Percentiles rank a stretch among this genome's conserved stretches.
Conservation (phyloP, 2,329 filamentous ascomycete species). For the Dryadomyces quercivorus region DNA sequence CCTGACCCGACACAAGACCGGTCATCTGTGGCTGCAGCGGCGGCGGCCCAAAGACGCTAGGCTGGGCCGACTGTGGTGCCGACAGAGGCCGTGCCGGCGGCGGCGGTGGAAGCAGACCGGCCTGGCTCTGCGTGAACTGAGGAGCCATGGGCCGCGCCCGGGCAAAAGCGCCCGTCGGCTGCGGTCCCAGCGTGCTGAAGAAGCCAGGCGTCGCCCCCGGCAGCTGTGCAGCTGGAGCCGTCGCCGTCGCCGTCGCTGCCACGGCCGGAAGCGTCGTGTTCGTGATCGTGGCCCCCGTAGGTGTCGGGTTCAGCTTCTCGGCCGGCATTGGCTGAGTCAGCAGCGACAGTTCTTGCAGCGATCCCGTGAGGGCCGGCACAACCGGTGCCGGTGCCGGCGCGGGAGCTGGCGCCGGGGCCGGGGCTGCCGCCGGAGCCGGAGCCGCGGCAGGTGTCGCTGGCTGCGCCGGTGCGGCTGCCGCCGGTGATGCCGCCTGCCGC, state of each 20-base stretch:
- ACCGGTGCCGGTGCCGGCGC: constrained; percentile 22
- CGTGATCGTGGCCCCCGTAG: constrained; percentile 17
- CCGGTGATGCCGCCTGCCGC: constrained; percentile 23
- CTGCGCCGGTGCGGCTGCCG: neutral
- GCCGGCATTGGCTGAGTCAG: constrained; percentile 41
- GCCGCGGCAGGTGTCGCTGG: constrained; percentile 24
- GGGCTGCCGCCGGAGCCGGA: constrained; percentile 25
- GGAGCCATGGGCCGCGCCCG: constrained; percentile 63
- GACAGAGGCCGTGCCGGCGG: constrained; percentile 71
- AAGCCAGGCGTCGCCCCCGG: constrained; percentile 47
- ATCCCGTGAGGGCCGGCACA: constrained; percentile 50
- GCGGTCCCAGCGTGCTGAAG: constrained; percentile 34
- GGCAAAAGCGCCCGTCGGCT: constrained; percentile 30
- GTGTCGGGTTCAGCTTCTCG: constrained; percentile 22
- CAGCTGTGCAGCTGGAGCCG: constrained; percentile 24
- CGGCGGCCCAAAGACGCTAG: constrained; percentile 59
- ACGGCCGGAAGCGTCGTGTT: constrained; percentile 17
- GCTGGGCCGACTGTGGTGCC: constrained; percentile 70
- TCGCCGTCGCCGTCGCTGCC: constrained; percentile 17
- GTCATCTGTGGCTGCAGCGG: constrained; percentile 79
- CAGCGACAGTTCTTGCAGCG: constrained; percentile 47
- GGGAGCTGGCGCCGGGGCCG: constrained; percentile 23
- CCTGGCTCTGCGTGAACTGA: constrained; percentile 43
- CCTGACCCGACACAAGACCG: constrained; percentile 44
- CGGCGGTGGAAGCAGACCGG: constrained; percentile 54